phyloP scores from a whole-genome alignment of 2,329 filamentous ascomycete genomes.

The Penicillium italicum region DNA sequence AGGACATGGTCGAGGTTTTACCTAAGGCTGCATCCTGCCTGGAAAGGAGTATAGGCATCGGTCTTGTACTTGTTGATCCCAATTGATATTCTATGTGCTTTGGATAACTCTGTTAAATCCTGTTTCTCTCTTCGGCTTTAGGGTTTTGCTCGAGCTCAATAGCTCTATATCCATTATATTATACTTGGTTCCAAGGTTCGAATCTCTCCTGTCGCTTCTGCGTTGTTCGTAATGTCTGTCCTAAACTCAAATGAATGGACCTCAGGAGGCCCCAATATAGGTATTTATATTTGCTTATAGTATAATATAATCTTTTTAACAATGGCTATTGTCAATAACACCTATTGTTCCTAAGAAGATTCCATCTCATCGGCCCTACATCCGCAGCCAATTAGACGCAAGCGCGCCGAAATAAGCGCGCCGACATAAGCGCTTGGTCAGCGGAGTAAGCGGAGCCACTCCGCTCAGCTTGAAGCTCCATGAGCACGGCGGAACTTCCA shows the following conservation, averaged over 20 bases:
- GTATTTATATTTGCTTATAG: not conserved
- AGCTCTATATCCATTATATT: not conserved
- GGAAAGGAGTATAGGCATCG: not conserved
- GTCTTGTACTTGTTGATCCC: not conserved
- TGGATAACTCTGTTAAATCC: not conserved
- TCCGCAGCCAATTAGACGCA: slow-evolving; percentile 4
- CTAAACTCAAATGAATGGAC: not conserved
- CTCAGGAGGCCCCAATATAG: not conserved
- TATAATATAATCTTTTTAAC: not conserved
- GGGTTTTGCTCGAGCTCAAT: not conserved
- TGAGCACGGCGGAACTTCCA: not conserved
- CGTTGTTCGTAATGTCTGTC: not conserved
- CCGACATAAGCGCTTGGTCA: slow-evolving; percentile 4
- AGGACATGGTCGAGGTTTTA: not conserved
- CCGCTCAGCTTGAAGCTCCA: slow-evolving; percentile 4
- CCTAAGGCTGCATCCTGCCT: not conserved
- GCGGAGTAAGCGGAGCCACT: slow-evolving; percentile 8
- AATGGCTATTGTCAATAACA: not conserved
- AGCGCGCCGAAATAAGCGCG: not conserved
- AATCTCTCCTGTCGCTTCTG: not conserved
- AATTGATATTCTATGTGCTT: not conserved
- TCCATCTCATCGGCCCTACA: not conserved
- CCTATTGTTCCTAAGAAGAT: not conserved
- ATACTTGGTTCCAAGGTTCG: not conserved
- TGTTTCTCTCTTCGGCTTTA: not conserved